A percentile compares a stretch with the other conserved stretches of the same genome.
Conservation (phyloP, 352 stramenopile genomes). For the Phytophthora foliorum region DNA sequence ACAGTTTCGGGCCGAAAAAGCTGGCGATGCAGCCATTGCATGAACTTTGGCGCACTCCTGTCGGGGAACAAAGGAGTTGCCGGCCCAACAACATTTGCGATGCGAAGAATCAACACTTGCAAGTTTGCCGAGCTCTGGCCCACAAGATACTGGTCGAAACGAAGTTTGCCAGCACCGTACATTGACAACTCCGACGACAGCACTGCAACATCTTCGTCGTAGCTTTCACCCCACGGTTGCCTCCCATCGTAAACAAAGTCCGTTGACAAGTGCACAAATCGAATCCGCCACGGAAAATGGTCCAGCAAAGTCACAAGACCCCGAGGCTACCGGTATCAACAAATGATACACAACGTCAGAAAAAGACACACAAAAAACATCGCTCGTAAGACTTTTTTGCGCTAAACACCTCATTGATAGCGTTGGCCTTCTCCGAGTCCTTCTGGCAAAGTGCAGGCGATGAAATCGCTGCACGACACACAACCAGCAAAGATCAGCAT, state of each 20-base stretch:
- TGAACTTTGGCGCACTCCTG: slow-evolving; percentile 61
- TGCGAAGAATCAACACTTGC: slow-evolving; percentile 52
- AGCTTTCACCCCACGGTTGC: slow-evolving; percentile 31
- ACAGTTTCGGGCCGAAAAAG: slow-evolving; percentile 36
- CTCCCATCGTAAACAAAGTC: slow-evolving; percentile 75
- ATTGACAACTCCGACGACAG: slow-evolving; percentile 35
- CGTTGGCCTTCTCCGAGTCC: slow-evolving; percentile 40
- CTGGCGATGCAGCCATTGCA: slow-evolving; percentile 67
- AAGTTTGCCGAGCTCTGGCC: slow-evolving; percentile 9
- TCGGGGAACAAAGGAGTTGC: slow-evolving; percentile 47
- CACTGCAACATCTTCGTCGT: slow-evolving; percentile 46
- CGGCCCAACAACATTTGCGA: slow-evolving; percentile 71
- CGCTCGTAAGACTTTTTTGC: neutral
- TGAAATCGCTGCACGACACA: slow-evolving; percentile 50
- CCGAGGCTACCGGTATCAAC: slow-evolving; percentile 44
- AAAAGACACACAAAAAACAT: neutral
- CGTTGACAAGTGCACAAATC: slow-evolving; percentile 74
- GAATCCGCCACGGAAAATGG: slow-evolving; percentile 29
- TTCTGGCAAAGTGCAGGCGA: slow-evolving; percentile 69
- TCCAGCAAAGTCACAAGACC: slow-evolving; percentile 45
- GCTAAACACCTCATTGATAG: slow-evolving; percentile 57
- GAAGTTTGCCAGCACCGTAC: slow-evolving; percentile 63
- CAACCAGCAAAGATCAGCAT: neutral
- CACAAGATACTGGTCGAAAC: slow-evolving; percentile 58
- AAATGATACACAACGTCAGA: neutral